Evolutionary conservation across 2,329 filamentous ascomycete species (phyloP), one percentile per base, ranked within the genome.

Genomic region (Trichoderma afroharzianum): DNA sequence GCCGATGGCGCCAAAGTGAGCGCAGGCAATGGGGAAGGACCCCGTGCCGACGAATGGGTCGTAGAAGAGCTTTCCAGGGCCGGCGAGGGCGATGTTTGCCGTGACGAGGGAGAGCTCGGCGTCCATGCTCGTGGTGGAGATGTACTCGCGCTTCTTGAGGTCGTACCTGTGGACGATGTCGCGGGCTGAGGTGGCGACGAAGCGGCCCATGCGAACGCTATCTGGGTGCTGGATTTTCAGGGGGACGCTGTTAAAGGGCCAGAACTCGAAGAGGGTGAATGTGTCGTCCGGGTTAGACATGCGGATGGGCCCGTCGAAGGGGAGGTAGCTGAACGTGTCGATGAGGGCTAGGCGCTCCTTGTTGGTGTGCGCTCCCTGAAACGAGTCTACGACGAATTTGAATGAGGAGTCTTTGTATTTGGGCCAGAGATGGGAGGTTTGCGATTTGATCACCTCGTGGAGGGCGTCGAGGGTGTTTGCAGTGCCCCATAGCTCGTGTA

Each of bases 81-180:
- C 91, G 0, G 94, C 94, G 15, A 93, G 88, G 0, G 93, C 93
- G 75, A 99, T 90, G 78, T 98, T 99, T 2, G 95, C 96, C 0
- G 95, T 98, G 26, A 99, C 85, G 1, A 99, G 87, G 14, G 94
- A 93, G 57, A 99, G 86, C 80, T 98, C 96, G 0, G 95, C 93
- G 79, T 99, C 96, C 96, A 99, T 98, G 59, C 93, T 96, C 0
- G 96, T 99, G 0, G 95, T 98, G 75, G 92, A 94, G 77, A 99
- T 98, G 79, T 99, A 99, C 50, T 88, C 87, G 32, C 96, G 86
- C 82, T 97, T 97, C 85, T 99, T 99, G 26, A 99, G 86, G 79
- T 97, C 94, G 77, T 95, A 97, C 28, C 87, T 92, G 43, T 88
- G 84, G 36, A 93, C 86, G 6, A 91, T 85, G 68, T 92, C 88